A percentile compares a stretch with the other conserved stretches of the same genome.
Evolutionary conservation across 2,329 filamentous ascomycete genomes (phyloP).

Genomic region (Pestalotiopsis sp.): DNA sequence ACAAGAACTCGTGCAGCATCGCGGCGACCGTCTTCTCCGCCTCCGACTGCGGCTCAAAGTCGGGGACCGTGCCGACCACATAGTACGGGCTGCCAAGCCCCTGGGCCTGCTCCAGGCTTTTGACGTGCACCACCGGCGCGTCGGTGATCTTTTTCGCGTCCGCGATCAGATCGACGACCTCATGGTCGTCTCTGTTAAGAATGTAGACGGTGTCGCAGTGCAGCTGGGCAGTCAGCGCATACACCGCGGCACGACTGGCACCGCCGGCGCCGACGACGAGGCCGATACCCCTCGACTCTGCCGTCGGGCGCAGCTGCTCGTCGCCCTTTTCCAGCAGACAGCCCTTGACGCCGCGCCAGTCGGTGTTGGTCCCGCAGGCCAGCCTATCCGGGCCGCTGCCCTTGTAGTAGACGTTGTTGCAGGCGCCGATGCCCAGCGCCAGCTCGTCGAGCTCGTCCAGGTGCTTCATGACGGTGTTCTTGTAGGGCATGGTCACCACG

Average conservation of each 20-base stretch:
- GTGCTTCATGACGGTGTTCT: conserved; percentile 4
- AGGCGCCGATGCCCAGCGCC: not conserved
- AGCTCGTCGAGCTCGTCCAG: not conserved
- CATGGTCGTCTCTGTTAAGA: not conserved
- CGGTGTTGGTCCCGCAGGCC: conserved; percentile 3
- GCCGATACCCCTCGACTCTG: not conserved
- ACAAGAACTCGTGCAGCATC: not conserved
- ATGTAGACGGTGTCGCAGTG: not conserved
- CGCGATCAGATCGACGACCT: not conserved
- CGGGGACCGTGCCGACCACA: not conserved
- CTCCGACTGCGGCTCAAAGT: not conserved
- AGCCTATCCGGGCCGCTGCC: not conserved
- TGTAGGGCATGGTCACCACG: conserved; percentile 7
- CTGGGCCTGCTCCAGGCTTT: not conserved
- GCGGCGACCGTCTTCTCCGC: not conserved
- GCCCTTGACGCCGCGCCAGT: conserved; percentile 5
- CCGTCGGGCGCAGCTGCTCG: not conserved
- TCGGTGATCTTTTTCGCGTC: not conserved
- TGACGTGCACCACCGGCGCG: not conserved
- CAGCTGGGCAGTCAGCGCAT: not conserved
- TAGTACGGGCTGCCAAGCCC: not conserved
- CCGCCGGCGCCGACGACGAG: conserved; percentile 5
- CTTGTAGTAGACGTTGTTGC: conserved; percentile 5
- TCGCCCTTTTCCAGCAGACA: conserved; percentile 3
- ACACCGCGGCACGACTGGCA: conserved; percentile 1